Conservation (phyloP, 495 filamentous ascomycete genomes). For the Neurospora intermedia region DNA sequence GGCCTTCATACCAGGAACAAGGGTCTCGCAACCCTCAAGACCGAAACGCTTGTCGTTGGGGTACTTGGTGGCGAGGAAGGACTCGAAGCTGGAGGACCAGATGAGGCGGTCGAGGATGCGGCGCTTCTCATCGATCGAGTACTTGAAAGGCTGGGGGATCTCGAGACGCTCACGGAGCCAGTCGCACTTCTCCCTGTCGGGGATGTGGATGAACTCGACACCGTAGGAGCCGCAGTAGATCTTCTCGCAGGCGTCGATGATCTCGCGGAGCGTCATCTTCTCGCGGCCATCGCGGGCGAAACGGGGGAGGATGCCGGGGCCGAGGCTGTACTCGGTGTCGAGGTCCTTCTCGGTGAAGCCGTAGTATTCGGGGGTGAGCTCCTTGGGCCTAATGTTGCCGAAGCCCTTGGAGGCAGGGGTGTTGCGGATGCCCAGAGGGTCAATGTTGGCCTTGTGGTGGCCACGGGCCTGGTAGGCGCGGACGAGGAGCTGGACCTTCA, state of each 20-base stretch:
- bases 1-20: slow-evolving; percentile 98
- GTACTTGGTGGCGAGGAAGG: slow-evolving; percentile 91
- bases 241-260: slow-evolving; percentile 83
- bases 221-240: slow-evolving; percentile 96
- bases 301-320: slow-evolving; percentile 89
- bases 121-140: slow-evolving; percentile 93
- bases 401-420: slow-evolving; percentile 61
- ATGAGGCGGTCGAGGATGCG: slow-evolving; percentile 94
- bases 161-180: slow-evolving; percentile 94
- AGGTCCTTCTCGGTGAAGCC: slow-evolving; percentile 90
- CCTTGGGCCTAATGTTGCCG: slow-evolving; percentile 79
- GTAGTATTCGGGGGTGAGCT: slow-evolving; percentile 87
- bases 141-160: slow-evolving; percentile 87
- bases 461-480: slow-evolving; percentile 96
- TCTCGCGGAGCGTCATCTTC: slow-evolving; percentile 95
- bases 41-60: slow-evolving; percentile 99
- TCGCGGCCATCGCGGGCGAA: slow-evolving; percentile 79
- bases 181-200: slow-evolving; percentile 93
- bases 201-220: slow-evolving; percentile 97
- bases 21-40: slow-evolving; percentile 88
- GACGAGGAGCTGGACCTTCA: slow-evolving; percentile 95
- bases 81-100: slow-evolving; percentile 94
- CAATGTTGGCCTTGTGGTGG: slow-evolving; percentile 95
- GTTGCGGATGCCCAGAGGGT: slow-evolving; percentile 86
- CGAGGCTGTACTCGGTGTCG: slow-evolving; percentile 82